phyloP scores from a whole-genome alignment of 129 eudicot species.

The Centrapalus pauciflorus region DNA sequence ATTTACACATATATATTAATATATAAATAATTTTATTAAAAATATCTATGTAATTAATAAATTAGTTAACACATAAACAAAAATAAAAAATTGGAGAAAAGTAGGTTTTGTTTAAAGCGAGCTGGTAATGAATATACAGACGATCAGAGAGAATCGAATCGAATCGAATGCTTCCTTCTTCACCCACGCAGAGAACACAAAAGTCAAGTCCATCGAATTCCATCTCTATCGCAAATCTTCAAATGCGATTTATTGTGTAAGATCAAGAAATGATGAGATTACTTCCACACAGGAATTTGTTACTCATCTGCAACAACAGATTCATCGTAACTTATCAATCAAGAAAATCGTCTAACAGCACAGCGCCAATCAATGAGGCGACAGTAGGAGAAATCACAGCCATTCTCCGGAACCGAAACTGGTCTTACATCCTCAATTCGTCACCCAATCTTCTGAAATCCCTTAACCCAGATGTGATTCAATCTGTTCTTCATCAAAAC shows the following conservation, averaged over 20 bases:
- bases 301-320: slow-evolving; percentile 17
- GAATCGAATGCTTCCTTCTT: background rate
- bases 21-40: too few species aligned
- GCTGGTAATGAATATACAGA: too few species aligned
- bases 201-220: too few species aligned
- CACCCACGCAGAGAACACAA: too few species aligned
- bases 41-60: too few species aligned
- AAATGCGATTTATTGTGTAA: slow-evolving; percentile 19
- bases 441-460: slow-evolving; percentile 35
- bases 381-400: slow-evolving; percentile 46
- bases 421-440: slow-evolving; percentile 56
- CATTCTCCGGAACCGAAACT: slow-evolving; percentile 48
- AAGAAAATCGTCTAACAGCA: slow-evolving; percentile 13
- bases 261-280: slow-evolving; percentile 22
- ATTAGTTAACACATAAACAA: too few species aligned
- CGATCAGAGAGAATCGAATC: slow-evolving; percentile 6
- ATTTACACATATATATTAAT: too few species aligned
- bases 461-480: slow-evolving; percentile 60
- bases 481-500: slow-evolving; percentile 54
- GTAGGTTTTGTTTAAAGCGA: background rate
- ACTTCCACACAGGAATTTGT: slow-evolving; percentile 2
- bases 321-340: slow-evolving; percentile 14
- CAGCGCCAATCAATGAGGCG: slow-evolving; percentile 27
- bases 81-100: background rate
- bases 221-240: background rate